Conservation (phyloP, 345 rosid species). For the Gossypium turneri region DNA sequence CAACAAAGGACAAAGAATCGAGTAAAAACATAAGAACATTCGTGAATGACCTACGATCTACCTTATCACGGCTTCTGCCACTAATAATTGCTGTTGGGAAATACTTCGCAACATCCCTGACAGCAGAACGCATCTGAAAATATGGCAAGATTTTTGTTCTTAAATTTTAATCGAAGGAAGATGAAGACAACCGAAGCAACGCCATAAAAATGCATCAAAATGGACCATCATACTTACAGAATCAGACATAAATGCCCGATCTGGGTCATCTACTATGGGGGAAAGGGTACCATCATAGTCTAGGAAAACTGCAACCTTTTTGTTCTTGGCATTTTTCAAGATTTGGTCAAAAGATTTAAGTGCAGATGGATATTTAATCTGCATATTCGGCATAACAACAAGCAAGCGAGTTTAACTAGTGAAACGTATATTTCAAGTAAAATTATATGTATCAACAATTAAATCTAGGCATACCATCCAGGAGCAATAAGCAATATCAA, state of each 20-base stretch:
- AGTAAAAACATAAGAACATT: not conserved
- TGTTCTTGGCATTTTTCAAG: constrained; percentile 47
- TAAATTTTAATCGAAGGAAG: not conserved
- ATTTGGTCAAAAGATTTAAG: constrained; percentile 60
- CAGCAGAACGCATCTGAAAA: constrained; percentile 85
- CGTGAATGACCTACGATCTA: constrained; percentile 19
- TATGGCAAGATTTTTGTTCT: not conserved
- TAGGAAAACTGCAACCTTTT: constrained; percentile 76
- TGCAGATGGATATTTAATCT: constrained; percentile 89
- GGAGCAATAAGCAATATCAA: constrained; percentile 50
- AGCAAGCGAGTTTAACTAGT: not conserved
- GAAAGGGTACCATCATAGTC: constrained; percentile 96
- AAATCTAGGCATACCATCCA: constrained; percentile 59
- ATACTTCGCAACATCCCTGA: constrained; percentile 62
- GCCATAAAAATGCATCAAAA: not conserved
- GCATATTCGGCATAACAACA: constrained; percentile 13
- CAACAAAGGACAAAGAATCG: not conserved
- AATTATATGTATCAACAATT: not conserved
- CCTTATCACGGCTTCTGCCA: constrained; percentile 95
- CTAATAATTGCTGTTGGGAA: constrained; percentile 95
- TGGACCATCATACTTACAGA: constrained; percentile 40
- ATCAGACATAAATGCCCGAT: constrained; percentile 67
- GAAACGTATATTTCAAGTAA: not conserved
- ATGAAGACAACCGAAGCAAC: not conserved
- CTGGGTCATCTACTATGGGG: constrained; percentile 89